Percentiles rank a stretch among this genome's conserved stretches.
Evolutionary conservation across 2,329 filamentous ascomycete species (phyloP).

Genomic region (Colletotrichum siamense): DNA sequence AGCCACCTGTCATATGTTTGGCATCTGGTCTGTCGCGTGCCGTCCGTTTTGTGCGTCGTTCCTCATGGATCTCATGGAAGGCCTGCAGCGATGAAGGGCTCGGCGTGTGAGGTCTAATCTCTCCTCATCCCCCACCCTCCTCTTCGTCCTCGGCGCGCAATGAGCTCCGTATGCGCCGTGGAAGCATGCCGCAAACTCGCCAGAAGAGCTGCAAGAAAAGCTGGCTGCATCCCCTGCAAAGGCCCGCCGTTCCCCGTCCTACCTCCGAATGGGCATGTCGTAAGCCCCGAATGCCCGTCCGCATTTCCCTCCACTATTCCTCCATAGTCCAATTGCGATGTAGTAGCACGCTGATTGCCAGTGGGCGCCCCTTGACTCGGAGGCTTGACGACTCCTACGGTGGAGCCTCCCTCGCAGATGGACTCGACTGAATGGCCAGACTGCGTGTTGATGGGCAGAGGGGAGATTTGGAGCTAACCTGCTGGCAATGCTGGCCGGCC

Average conservation of each 20-base stretch:
- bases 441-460: not conserved
- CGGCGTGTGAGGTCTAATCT: conserved; percentile 12
- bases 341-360: not conserved
- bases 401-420: not conserved
- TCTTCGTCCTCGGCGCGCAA: conserved; percentile 2
- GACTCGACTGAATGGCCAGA: not conserved
- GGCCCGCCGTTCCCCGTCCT: conserved; percentile 3
- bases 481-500: not conserved
- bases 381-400: conserved; percentile 1
- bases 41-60: not conserved
- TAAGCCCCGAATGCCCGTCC: conserved; percentile 14
- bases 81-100: not conserved
- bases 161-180: not conserved
- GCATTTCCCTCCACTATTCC: not conserved
- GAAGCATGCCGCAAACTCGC: not conserved
- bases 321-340: conserved; percentile 6
- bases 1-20: not conserved
- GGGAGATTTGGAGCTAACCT: not conserved
- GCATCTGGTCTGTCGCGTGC: not conserved
- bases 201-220: not conserved
- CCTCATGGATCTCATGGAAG: not conserved
- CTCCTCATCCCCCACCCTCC: not conserved
- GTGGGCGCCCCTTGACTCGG: not conserved
- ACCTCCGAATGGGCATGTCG: conserved; percentile 11
- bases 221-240: not conserved